Evolutionary conservation across 2,329 filamentous ascomycete genomes (phyloP), one percentile per base, ranked within the genome.

Genomic region (Hypoxylon sp.): DNA sequence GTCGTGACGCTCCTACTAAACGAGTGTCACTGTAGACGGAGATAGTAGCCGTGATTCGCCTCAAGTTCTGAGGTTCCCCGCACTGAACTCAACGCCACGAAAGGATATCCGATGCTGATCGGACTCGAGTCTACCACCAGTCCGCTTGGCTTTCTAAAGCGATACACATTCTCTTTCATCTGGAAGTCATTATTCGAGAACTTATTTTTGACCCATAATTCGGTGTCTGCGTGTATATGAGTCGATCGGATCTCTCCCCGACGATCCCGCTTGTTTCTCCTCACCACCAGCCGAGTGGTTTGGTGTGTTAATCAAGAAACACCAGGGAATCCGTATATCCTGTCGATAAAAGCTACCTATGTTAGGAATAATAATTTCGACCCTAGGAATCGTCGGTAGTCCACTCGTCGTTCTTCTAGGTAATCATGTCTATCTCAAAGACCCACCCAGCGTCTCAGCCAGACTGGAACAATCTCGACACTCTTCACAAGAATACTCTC

Each of bases 401-500:
- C 30, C 13, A 28, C 19, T 21, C 11, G 11, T 2, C 38, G 11
- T 1, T 2, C 13, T 23, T 32, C 23, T 30, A 23, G 23, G 23
- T 23, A 7, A 61, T 13, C 5, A 75, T 74, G 72, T 48, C 72
- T 32, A 10, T 58, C 25, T 25, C 51, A 5, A 68, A 70, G n/a
- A 51, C 25, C 13, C 66, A 74, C 36, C 72, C 73, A 32, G 60
- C 59, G 11, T 48, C 63, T 32, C 71, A 64, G 46, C 86, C 86
- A 6, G 87, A 89, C 75, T 90, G 87, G 87, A 87, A 84, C 75
- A 89, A 90, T 72, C 82, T 89, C 53, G 73, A 80, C 2, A 79
- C 90, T 32, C 79, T 89, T 21, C 87, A 89, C 74, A 82, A 80
- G 67, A 87, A 87, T 70, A 88, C 85, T 0, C 78, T 89, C 7